Base-by-base conservation (phyloP, 805 yeast genomes). In the Cyberlindnera petersonii region DNA sequence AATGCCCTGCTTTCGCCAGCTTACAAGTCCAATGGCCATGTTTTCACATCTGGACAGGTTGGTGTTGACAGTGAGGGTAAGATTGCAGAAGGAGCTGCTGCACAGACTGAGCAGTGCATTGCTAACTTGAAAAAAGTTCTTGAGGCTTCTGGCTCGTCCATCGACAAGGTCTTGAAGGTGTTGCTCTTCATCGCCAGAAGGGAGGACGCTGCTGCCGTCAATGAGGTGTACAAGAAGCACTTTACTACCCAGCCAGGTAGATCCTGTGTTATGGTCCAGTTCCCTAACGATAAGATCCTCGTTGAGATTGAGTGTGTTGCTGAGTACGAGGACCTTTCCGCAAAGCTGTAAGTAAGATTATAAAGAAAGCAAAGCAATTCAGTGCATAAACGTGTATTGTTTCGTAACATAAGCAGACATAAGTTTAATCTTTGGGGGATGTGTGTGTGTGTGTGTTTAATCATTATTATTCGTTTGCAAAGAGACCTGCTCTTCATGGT, bases 291-390 rank as follows among this genome's bases (percentile, higher is more conserved):
- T 9, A 50, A 60, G n/a, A 45, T 75, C 37, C 66, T 71, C 48
- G 72, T 76, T 33, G 82, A 76, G 52, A 52, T 75, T 39, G 80
- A 75, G 50, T 68, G 70, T 35, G 60, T 74, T 51, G 75, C 75
- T 24, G 58, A 51, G 32, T 55, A 46, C 36, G 39, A 39, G 30
- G 44, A 39, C 14, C 26, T 34, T 26, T 11, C 36, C 10, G 19
- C 46, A n/a, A 42, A 42, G 46, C 23, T 42, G 35, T 42, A 31
- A 37, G 24, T 6, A 19, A 9, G 7, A n/a, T 26, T 10, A 10
- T 26, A 6, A 26, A 26, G 9, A 10, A 9, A 9, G 15, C n/a
- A 26, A 26, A 26, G 14, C 14, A n/a, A 27, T 16, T 13, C 27
- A 24, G 9, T 15, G 20, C 14, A 27, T n/a, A n/a, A n/a, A n/a